Base-by-base conservation (phyloP, 805 yeast genomes). In the Candida odintsovae region DNA sequence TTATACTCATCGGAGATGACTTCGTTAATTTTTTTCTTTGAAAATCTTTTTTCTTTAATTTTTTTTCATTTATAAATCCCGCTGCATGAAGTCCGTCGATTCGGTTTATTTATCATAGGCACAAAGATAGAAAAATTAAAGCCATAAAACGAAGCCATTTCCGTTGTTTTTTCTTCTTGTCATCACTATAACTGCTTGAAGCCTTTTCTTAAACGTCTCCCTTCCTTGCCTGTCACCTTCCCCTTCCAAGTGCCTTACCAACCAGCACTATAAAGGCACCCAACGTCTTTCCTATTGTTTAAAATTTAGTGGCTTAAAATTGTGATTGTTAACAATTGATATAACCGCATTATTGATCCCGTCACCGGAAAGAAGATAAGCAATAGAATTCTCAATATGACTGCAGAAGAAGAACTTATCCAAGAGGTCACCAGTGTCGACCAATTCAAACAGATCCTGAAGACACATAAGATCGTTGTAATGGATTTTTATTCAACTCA, bases 401-500 rank as follows among this genome's bases (percentile, higher is more conserved):
- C 48, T 25, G 13, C 41, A 35, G 41, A 48, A 23, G 37, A 41
- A 22, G 41, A 41, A n/a, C 43, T 50, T 20, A 51, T 54, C 2
- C 44, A 40, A 13, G 55, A 55, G 38, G 43, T 56, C 33, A 39
- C 33, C 4, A 43, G 48, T 33, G 42, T 55, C 20, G 37, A 43
- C 3, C 48, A 55, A 44, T 55, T 53, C 29, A 33, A 44, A 19
- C 10, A 16, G 5, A 50, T 50, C 2, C 26, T 55, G 40, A 19
- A 38, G 8, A 35, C 42, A 16, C 38, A 50, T 25, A 47, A 50
- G 8, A 42, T 57, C 1, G 52, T 52, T 1, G 56, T 57, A 3
- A 38, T 57, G 8, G 62, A 57, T 42, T 57, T 57, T 46, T 57
- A 54, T 46, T 57, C 62, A 3, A 56, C 62, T 6, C 41, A 41